phyloP scores from a whole-genome alignment of 805 yeast species.

The Monosporozyma siamensis region DNA sequence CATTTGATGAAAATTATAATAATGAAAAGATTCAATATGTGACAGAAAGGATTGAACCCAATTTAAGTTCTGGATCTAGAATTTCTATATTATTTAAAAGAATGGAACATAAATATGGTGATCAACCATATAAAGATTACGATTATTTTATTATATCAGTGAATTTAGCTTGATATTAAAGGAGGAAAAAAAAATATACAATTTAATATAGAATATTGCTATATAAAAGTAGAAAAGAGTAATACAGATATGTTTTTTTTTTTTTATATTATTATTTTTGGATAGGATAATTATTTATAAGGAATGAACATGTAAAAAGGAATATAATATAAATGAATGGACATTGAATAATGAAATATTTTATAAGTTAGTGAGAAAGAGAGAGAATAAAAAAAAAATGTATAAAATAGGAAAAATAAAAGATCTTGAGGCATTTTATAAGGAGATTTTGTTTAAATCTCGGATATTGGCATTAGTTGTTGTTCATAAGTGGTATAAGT shows the following conservation, averaged over 20 bases:
- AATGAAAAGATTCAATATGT: background rate
- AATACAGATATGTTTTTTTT: too few relatives aligned
- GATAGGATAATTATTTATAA: background rate
- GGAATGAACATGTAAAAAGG: conserved; percentile 4
- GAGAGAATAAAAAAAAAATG: too few relatives aligned
- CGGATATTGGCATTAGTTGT: too few relatives aligned
- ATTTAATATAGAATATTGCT: too few relatives aligned
- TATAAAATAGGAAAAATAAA: background rate
- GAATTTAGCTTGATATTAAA: background rate
- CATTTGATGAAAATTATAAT: background rate
- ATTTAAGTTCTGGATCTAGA: background rate
- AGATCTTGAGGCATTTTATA: background rate
- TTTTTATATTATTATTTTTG: too few relatives aligned
- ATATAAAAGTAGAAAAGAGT: too few relatives aligned
- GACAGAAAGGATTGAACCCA: background rate
- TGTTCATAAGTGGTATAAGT: background rate
- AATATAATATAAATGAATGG: conserved; percentile 4
- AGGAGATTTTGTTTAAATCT: background rate
- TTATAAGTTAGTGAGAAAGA: too few relatives aligned
- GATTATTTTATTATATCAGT: background rate
- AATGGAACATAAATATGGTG: background rate
- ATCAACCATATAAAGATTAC: background rate
- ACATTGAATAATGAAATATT: conserved; percentile 2
- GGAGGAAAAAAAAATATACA: too few relatives aligned
- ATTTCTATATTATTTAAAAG: background rate